Percentiles rank a stretch among this genome's conserved stretches.
Conservation (phyloP, 2,329 filamentous ascomycete species). For the Grosmannia clavigera region DNA sequence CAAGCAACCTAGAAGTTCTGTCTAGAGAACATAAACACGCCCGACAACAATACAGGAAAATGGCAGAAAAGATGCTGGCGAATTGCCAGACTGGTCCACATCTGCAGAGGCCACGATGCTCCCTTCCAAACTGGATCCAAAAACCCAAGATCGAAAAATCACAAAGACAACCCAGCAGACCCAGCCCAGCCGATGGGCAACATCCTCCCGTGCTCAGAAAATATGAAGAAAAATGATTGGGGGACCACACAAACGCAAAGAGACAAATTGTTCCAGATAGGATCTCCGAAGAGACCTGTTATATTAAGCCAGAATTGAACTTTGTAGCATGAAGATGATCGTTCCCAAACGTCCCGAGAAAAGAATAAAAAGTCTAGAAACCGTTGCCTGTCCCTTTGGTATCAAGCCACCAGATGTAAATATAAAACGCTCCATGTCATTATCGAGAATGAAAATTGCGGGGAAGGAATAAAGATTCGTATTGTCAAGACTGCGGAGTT, state of each 20-base stretch:
- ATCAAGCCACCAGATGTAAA: conserved; percentile 1
- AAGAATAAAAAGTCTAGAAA: conserved; percentile 1
- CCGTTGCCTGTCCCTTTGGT: neutral
- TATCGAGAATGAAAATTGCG: neutral
- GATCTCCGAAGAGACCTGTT: neutral
- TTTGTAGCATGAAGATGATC: neutral
- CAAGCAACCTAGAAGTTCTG: conserved; percentile 8
- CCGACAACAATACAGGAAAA: conserved; percentile 12
- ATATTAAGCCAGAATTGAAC: neutral
- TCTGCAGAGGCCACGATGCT: no score
- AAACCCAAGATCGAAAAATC: neutral
- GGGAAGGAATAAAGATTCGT: conserved; percentile 1
- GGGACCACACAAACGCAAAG: neutral
- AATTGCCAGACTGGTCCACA: neutral
- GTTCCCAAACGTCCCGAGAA: neutral
- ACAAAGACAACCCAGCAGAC: neutral
- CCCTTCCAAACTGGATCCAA: neutral
- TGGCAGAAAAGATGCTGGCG: neutral
- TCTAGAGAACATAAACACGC: conserved; percentile 27
- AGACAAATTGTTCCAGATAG: neutral
- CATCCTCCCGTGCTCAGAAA: neutral
- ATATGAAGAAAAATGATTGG: neutral
- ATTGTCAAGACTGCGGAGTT: conserved; percentile 4
- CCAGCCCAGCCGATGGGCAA: neutral
- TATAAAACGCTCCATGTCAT: conserved; percentile 5